A percentile compares a stretch with the other conserved stretches of the same genome.
Conservation (phyloP, 2,329 filamentous ascomycete species). For the Ascochyta clinopodiicola region DNA sequence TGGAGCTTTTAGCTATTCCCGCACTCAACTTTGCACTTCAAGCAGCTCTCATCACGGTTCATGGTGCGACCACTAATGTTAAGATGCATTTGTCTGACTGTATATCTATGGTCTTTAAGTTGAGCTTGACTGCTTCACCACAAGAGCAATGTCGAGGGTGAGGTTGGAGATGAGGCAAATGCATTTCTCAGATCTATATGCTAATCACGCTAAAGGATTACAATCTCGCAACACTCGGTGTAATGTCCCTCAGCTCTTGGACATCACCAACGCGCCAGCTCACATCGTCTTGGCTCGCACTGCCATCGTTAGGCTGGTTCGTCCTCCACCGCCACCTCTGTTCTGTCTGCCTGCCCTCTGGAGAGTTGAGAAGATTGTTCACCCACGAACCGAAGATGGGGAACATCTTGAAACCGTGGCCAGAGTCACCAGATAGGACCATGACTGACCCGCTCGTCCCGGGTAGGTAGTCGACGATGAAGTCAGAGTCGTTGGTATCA, state of each 20-base stretch:
- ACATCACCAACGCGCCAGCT: slow-evolving; percentile 56
- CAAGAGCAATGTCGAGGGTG: no score
- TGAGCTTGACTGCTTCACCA: no score
- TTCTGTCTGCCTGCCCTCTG: slow-evolving; percentile 52
- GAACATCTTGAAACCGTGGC: slow-evolving; percentile 69
- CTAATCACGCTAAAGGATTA: slow-evolving; percentile 11
- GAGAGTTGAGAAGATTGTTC: slow-evolving; percentile 52
- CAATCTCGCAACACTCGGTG: slow-evolving; percentile 23
- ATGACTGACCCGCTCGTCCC: slow-evolving; percentile 56
- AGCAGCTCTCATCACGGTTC: no score
- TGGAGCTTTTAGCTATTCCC: no score
- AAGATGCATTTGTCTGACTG: no score
- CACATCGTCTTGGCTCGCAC: slow-evolving; percentile 46
- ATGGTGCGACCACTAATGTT: no score
- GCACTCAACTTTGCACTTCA: neutral
- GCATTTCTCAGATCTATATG: neutral
- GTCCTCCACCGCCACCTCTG: slow-evolving; percentile 62
- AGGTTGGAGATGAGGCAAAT: neutral
- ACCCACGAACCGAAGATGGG: slow-evolving; percentile 65
- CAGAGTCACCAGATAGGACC: slow-evolving; percentile 64
- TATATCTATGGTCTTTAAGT: no score
- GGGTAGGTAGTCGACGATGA: slow-evolving; percentile 65
- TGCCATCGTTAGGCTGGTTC: slow-evolving; percentile 22
- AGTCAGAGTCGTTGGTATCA: slow-evolving; percentile 67
- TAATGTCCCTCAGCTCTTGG: slow-evolving; percentile 30